A percentile compares a stretch with the other conserved stretches of the same genome.
phyloP scores from a whole-genome alignment of 345 rosid species.

The Fremontodendron californicum region DNA sequence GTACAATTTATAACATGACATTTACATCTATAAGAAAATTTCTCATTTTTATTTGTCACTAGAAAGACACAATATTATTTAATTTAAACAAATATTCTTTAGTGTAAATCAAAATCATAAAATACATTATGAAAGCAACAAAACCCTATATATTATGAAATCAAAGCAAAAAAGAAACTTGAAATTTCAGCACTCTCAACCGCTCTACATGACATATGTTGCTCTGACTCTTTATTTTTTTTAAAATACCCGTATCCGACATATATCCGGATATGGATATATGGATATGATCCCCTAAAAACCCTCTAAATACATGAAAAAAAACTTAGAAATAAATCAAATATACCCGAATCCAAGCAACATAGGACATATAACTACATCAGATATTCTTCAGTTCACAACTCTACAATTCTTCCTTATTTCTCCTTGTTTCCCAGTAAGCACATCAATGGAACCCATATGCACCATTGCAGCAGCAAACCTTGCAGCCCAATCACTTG shows the following conservation, averaged over 20 bases:
- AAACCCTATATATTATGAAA: neutral
- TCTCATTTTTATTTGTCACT: too few relatives aligned
- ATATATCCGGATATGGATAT: too few relatives aligned
- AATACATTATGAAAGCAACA: neutral
- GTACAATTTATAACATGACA: too few relatives aligned
- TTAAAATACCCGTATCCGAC: too few relatives aligned
- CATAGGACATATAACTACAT: neutral
- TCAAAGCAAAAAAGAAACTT: neutral
- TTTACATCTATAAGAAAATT: too few relatives aligned
- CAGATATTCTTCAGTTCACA: slow-evolving; percentile 9
- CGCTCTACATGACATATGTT: too few relatives aligned
- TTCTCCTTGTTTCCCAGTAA: slow-evolving; percentile 14
- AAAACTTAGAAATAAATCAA: too few relatives aligned
- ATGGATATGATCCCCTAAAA: too few relatives aligned
- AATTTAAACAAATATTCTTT: neutral
- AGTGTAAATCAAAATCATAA: neutral
- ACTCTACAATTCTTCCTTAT: slow-evolving; percentile 19
- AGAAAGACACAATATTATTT: too few relatives aligned
- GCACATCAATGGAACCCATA: slow-evolving; percentile 19
- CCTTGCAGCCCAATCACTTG: neutral
- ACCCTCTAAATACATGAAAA: too few relatives aligned
- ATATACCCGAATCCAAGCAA: too few relatives aligned
- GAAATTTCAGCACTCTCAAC: neutral
- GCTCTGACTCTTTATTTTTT: too few relatives aligned
- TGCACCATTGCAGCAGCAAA: slow-evolving; percentile 17